Percentiles rank a stretch among this genome's conserved stretches.
Evolutionary conservation across 169 alveolate genomes (phyloP).

Genomic region (Amoebophrya sp.): DNA sequence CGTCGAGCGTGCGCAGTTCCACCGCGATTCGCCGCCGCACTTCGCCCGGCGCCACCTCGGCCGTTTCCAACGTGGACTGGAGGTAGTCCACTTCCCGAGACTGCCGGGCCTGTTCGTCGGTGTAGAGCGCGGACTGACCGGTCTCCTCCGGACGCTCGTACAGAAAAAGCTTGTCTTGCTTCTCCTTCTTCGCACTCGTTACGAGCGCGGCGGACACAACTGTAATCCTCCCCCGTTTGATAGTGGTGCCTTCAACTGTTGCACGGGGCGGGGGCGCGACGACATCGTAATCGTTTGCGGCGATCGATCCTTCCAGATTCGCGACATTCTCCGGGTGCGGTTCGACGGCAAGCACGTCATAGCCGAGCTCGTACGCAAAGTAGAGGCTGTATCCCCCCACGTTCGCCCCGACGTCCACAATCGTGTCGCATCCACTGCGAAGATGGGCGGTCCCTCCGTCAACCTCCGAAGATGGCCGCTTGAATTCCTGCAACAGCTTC

Average conservation of each 20-base stretch:
- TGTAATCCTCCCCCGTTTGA: neutral
- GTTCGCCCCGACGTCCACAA: neutral
- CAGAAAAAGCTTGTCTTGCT: neutral
- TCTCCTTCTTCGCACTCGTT: neutral
- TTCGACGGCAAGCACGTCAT: neutral
- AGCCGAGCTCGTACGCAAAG: neutral
- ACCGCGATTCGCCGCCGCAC: neutral
- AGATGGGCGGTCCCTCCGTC: no score
- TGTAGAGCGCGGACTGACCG: neutral
- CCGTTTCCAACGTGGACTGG: neutral
- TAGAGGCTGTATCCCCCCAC: neutral
- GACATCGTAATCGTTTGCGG: neutral
- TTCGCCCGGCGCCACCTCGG: neutral
- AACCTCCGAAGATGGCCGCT: no score
- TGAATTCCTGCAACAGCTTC: no score
- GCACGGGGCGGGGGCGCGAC: neutral
- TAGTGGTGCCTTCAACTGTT: neutral
- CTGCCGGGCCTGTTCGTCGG: neutral
- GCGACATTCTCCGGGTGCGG: neutral
- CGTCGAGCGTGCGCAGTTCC: neutral
- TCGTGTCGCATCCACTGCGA: neutral
- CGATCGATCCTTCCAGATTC: neutral
- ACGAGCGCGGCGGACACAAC: neutral
- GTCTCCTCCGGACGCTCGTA: constrained; percentile 2
- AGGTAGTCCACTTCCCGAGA: neutral